These are phyloP conservation scores for Monosporascus sp. DNA, from an alignment of 2,329 filamentous ascomycete genomes.

Conservation along the genomic window DNA sequence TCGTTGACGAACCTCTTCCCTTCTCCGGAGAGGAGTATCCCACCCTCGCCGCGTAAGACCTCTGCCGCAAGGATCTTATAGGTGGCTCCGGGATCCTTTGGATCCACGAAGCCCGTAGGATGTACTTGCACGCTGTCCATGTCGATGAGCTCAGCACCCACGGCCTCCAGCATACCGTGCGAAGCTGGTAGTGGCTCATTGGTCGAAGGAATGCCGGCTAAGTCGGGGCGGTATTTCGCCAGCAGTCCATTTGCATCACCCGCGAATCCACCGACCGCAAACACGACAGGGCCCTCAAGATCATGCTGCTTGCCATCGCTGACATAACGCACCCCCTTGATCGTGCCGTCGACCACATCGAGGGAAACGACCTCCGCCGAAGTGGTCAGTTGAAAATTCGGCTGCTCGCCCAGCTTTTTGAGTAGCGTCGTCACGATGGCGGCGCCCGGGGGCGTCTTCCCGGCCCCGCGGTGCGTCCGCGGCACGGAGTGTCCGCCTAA, in stretches of 20 bases:
- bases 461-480: slow-evolving; percentile 53
- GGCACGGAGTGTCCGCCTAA: slow-evolving; percentile 55
- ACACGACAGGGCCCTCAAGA: slow-evolving; percentile 50
- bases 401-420: slow-evolving; percentile 41
- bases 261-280: slow-evolving; percentile 57
- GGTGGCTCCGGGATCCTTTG: slow-evolving; percentile 34
- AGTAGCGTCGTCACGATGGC: slow-evolving; percentile 53
- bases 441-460: slow-evolving; percentile 52
- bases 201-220: slow-evolving; percentile 55
- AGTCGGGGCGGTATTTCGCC: slow-evolving; percentile 51
- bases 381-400: slow-evolving; percentile 47
- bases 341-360: slow-evolving; percentile 27
- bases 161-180: slow-evolving; percentile 37
- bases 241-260: slow-evolving; percentile 56
- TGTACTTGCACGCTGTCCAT: slow-evolving; percentile 59
- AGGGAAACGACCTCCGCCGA: slow-evolving; percentile 49
- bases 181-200: slow-evolving; percentile 54
- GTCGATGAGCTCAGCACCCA: slow-evolving; percentile 40
- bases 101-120: slow-evolving; percentile 60
- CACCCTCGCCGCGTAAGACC: slow-evolving; percentile 57
- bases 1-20: slow-evolving; percentile 59
- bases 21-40: slow-evolving; percentile 42
- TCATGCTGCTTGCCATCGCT: slow-evolving; percentile 30
- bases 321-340: slow-evolving; percentile 49
- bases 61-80: slow-evolving; percentile 62